phyloP scores from a whole-genome alignment of 257 asterid species.

The Nicotiana attenuata region DNA sequence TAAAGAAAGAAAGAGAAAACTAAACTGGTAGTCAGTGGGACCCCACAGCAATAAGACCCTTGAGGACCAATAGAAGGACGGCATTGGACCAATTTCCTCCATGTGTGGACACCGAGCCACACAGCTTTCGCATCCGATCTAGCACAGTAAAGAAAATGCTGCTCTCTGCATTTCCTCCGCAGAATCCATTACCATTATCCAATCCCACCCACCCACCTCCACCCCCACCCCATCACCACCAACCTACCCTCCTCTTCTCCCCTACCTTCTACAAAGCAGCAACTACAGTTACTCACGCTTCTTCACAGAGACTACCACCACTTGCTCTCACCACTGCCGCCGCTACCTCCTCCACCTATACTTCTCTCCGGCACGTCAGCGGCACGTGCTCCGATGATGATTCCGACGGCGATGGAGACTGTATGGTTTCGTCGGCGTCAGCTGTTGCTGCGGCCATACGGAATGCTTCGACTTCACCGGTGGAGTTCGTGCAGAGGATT shows the following conservation, averaged over 20 bases:
- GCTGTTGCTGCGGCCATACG: conserved; percentile 71
- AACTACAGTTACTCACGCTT: conserved; percentile 21
- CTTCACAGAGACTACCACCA: conserved; percentile 41
- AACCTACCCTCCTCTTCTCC: conserved; percentile 23
- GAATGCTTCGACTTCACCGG: conserved; percentile 81
- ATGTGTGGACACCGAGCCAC: background rate
- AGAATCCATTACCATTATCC: conserved; percentile 37
- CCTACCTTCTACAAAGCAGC: conserved; percentile 20
- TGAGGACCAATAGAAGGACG: background rate
- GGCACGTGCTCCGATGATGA: conserved; percentile 30
- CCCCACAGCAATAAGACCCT: background rate
- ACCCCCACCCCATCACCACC: conserved; percentile 20
- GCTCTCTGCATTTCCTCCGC: conserved; percentile 59
- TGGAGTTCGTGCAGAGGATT: conserved; percentile 68
- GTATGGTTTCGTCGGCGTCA: conserved; percentile 68
- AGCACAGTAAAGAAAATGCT: conserved; percentile 29
- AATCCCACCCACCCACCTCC: background rate
- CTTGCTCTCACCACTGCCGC: conserved; percentile 10
- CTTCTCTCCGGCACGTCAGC: conserved; percentile 47
- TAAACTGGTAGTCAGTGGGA: background rate
- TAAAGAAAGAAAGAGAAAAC: no score
- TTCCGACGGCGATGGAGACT: conserved; percentile 15
- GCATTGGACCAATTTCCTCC: background rate
- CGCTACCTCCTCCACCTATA: conserved; percentile 28
- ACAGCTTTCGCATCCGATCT: background rate